Evolutionary conservation across 306 rosid species (phyloP).

Genomic region (Sesbania bispinosa): DNA sequence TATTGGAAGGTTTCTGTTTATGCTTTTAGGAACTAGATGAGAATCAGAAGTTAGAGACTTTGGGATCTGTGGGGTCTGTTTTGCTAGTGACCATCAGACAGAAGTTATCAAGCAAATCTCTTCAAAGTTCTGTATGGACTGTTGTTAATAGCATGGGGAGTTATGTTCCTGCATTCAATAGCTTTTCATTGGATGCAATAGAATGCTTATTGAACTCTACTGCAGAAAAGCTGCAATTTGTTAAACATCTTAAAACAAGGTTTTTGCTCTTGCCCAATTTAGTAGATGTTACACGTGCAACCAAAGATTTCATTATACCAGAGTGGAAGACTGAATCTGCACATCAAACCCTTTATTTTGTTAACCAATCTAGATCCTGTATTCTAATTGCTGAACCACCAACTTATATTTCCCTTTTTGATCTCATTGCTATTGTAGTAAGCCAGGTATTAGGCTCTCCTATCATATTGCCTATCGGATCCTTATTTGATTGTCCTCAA

Average conservation of each 20-base stretch:
- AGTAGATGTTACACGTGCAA: constrained; percentile 61
- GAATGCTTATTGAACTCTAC: constrained; percentile 52
- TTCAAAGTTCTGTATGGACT: constrained; percentile 81
- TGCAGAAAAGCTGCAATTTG: constrained; percentile 86
- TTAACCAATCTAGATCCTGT: constrained; percentile 58
- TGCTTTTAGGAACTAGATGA: constrained; percentile 72
- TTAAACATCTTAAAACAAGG: constrained; percentile 66
- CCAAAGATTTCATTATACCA: constrained; percentile 61
- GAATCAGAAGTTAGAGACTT: constrained; percentile 49
- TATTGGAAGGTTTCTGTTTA: constrained; percentile 32
- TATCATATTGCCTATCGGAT: constrained; percentile 73
- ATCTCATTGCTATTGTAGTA: constrained; percentile 74
- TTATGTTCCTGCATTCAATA: constrained; percentile 55
- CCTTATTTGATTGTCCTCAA: constrained; percentile 79
- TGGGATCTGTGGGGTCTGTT: constrained; percentile 59
- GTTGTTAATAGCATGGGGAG: constrained; percentile 68
- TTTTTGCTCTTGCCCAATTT: constrained; percentile 80
- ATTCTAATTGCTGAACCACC: constrained; percentile 92
- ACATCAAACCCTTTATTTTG: constrained; percentile 69
- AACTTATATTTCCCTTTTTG: constrained; percentile 60
- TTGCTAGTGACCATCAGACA: constrained; percentile 56
- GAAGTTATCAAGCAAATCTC: constrained; percentile 68
- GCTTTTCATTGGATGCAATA: constrained; percentile 41
- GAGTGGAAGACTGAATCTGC: constrained; percentile 63
- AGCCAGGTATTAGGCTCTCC: constrained; percentile 93